These are phyloP conservation scores for Seiridium unicorne DNA, from an alignment of 2,329 filamentous ascomycete genomes.

Conservation along the genomic window DNA sequence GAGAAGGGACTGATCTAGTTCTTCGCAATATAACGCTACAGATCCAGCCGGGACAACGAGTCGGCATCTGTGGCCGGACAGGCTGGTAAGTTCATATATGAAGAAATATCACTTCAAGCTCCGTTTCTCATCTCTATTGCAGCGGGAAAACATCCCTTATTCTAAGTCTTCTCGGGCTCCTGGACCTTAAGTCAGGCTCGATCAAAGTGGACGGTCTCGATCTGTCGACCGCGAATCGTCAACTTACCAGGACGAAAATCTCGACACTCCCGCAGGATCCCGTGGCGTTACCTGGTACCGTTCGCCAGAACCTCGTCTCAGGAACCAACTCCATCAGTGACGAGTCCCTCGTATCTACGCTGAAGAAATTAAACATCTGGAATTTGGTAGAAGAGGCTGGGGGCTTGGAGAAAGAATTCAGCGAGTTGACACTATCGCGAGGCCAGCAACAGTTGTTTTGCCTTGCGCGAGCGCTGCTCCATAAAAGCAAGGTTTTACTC, in stretches of 20 bases:
- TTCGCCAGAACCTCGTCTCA: background rate
- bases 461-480: background rate
- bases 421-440: background rate
- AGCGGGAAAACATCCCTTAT: background rate
- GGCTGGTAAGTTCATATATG: conserved; percentile 16
- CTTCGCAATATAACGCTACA: conserved; percentile 16
- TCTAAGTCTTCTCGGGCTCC: background rate
- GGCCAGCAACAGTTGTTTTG: background rate
- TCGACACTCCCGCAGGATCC: conserved; percentile 53
- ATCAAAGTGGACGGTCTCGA: background rate
- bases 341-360: background rate
- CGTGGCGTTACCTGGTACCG: conserved; percentile 42
- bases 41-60: conserved; percentile 28
- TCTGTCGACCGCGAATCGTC: background rate
- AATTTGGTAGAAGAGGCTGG: background rate
- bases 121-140: background rate
- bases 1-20: background rate
- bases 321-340: too few species aligned
- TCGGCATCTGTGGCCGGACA: conserved; percentile 36
- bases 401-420: background rate
- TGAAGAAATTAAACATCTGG: background rate
- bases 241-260: conserved; percentile 41
- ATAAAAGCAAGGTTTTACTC: background rate
- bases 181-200: background rate
- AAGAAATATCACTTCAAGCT: background rate